phyloP scores from a whole-genome alignment of 1,284 basidiomycete genomes.

The Trichosporon sp. region DNA sequence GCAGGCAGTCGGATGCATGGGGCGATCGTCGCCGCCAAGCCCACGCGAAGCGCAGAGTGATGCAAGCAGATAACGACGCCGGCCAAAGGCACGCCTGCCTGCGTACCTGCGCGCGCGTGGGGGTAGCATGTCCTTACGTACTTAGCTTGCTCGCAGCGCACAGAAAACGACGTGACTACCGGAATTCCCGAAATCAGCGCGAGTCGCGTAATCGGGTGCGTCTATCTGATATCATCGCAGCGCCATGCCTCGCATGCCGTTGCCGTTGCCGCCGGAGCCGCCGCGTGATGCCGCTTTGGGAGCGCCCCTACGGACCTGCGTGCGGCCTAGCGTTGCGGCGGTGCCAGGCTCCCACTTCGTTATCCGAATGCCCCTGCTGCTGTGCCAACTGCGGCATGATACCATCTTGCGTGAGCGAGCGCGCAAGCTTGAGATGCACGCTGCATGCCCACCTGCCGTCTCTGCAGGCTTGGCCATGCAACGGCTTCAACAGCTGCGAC shows the following conservation, averaged over 20 bases:
- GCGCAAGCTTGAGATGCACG: neutral
- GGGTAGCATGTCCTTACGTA: neutral
- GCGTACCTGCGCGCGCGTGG: too few relatives aligned
- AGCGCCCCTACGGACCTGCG: too few relatives aligned
- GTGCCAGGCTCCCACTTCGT: neutral
- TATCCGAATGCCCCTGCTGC: neutral
- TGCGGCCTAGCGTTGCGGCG: too few relatives aligned
- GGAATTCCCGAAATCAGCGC: neutral
- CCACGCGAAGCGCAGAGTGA: too few relatives aligned
- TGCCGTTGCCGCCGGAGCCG: neutral
- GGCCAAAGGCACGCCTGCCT: neutral
- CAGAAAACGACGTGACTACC: neutral
- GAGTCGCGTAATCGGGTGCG: neutral
- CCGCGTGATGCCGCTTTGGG: too few relatives aligned
- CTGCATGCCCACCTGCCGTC: neutral
- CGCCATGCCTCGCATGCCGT: neutral
- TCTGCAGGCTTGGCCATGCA: neutral
- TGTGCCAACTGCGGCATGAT: neutral
- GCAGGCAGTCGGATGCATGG: too few relatives aligned
- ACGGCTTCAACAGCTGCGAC: too few relatives aligned
- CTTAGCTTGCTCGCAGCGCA: neutral
- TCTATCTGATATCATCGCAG: neutral
- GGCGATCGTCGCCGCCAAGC: neutral
- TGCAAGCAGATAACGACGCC: neutral
- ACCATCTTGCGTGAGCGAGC: neutral